Percentiles rank a stretch among this genome's conserved stretches.
phyloP scores from a whole-genome alignment of 1,284 basidiomycete species.

The Cystobasidium sp. region DNA sequence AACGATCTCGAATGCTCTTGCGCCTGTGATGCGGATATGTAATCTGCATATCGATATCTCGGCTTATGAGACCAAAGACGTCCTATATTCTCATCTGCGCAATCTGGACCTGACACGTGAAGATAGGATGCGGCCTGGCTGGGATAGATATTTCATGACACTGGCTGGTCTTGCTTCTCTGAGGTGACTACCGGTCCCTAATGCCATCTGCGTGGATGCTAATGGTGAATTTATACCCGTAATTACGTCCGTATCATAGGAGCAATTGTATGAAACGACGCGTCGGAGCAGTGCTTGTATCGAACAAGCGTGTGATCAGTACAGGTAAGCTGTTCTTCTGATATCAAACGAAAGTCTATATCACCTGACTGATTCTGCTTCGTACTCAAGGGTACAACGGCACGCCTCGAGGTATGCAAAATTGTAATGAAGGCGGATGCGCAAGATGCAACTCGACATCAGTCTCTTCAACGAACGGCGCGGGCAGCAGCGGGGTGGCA shows the following conservation, averaged over 20 bases:
- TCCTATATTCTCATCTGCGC: slow-evolving; percentile 70
- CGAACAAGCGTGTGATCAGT: slow-evolving; percentile 80
- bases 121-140: slow-evolving; percentile 78
- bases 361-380: background rate
- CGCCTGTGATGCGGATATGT: slow-evolving; percentile 55
- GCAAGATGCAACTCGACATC: slow-evolving; percentile 68
- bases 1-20: slow-evolving; percentile 37
- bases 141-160: slow-evolving; percentile 97
- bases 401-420: slow-evolving; percentile 83
- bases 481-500: slow-evolving; percentile 33
- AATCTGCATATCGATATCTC: slow-evolving; percentile 72
- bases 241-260: slow-evolving; percentile 47
- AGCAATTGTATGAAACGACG: slow-evolving; percentile 81
- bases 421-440: slow-evolving; percentile 89
- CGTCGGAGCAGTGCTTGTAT: slow-evolving; percentile 53
- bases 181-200: slow-evolving; percentile 58
- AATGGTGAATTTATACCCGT: background rate
- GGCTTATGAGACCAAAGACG: slow-evolving; percentile 64
- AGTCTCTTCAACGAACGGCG: slow-evolving; percentile 51
- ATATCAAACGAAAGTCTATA: background rate
- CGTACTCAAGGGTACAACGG: slow-evolving; percentile 86
- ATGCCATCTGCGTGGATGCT: background rate
- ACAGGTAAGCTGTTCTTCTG: slow-evolving; percentile 59
- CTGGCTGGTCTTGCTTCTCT: slow-evolving; percentile 84
- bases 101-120: slow-evolving; percentile 70